A percentile compares a stretch with the other conserved stretches of the same genome.
phyloP scores from a whole-genome alignment of 2,329 filamentous ascomycete species.

The Microcyclospora pomicola region DNA sequence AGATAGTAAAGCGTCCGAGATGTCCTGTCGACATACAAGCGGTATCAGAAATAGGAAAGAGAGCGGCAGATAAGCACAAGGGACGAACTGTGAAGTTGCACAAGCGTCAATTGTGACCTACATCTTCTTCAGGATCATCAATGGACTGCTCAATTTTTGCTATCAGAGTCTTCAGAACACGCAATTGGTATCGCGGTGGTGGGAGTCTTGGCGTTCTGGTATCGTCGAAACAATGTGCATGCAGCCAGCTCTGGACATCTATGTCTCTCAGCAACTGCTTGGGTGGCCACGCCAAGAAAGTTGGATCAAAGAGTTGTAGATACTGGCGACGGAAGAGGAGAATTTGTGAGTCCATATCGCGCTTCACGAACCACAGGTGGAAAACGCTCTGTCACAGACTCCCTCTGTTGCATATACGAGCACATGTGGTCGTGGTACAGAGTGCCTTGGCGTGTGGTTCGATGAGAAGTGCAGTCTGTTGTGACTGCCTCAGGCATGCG shows the following conservation, averaged over 20 bases:
- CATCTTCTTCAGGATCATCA: constrained; percentile 72
- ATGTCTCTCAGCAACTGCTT: constrained; percentile 43
- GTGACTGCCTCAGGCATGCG: constrained; percentile 1
- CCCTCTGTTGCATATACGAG: no score
- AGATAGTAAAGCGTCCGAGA: constrained; percentile 67
- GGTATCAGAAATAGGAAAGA: constrained; percentile 13
- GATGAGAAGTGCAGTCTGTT: background rate
- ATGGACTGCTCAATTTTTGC: constrained; percentile 59
- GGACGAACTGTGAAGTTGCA: background rate
- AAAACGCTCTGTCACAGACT: no score
- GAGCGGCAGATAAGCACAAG: constrained; percentile 4
- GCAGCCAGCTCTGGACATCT: constrained; percentile 53
- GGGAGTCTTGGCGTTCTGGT: constrained; percentile 43
- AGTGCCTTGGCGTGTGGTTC: background rate
- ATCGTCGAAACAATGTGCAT: constrained; percentile 51
- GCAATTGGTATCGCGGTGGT: constrained; percentile 54
- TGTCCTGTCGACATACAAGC: constrained; percentile 44
- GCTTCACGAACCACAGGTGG: background rate
- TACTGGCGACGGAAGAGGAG: constrained; percentile 56
- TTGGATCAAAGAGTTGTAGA: constrained; percentile 56
- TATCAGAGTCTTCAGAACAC: constrained; percentile 60
- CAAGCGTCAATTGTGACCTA: constrained; percentile 37
- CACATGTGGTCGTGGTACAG: no score
- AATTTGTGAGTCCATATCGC: constrained; percentile 20
- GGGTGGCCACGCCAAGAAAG: constrained; percentile 50